Evolutionary conservation across 129 eudicot species (phyloP).

Genomic region (sunflower (Helianthus annuus)): HanXRQr2.0-SUNRISE NC_035442.2:178553693-178554192

Average conservation of each 20-base stretch:
- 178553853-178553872: too few species aligned
- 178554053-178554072: not conserved
- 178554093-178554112: not conserved
- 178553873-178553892: not conserved
- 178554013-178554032: not conserved
- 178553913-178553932: not conserved
- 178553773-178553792: too few species aligned
- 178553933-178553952: not conserved
- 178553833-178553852: too few species aligned
- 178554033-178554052: not conserved
- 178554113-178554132: not conserved
- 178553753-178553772: not conserved
- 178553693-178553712: too few species aligned
- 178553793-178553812: too few species aligned
- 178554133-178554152: not conserved
- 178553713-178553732: not conserved
- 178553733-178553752: not conserved
- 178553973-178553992: not conserved
- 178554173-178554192: not conserved
- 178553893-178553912: not conserved
- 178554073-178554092: not conserved
- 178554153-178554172: not conserved
- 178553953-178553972: not conserved
- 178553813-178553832: too few species aligned
- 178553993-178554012: not conserved